These are phyloP conservation scores for Adansonia grandidieri DNA, from an alignment of 441 rosid species.

Conservation along the genomic window DNA sequence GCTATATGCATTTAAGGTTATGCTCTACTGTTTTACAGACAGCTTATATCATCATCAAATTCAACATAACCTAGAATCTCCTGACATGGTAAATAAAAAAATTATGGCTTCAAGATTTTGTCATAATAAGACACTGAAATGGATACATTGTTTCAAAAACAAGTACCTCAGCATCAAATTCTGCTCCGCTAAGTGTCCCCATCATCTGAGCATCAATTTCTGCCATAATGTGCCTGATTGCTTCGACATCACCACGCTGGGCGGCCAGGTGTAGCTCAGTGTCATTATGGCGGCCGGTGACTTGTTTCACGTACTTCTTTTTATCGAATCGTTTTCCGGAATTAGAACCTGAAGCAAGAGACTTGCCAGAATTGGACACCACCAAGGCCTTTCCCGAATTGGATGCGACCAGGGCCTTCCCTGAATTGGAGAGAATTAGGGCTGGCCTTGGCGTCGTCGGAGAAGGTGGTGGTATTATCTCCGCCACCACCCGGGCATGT, in stretches of 20 bases:
- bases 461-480: constrained; percentile 36
- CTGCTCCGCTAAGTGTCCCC: constrained; percentile 63
- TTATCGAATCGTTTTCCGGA: constrained; percentile 82
- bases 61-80: not conserved
- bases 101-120: not conserved
- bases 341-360: constrained; percentile 54
- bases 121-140: not conserved
- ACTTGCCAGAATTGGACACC: constrained; percentile 67
- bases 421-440: constrained; percentile 32
- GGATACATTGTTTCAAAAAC: not conserved
- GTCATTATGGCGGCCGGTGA: constrained; percentile 91
- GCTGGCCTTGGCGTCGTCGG: constrained; percentile 53
- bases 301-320: constrained; percentile 83
- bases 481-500: constrained; percentile 30
- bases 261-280: constrained; percentile 94
- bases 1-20: too few relatives aligned
- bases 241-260: constrained; percentile 66
- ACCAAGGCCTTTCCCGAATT: not conserved
- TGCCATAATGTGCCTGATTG: constrained; percentile 60
- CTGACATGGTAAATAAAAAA: not conserved
- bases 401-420: constrained; percentile 48
- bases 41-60: not conserved
- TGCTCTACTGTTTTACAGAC: not conserved
- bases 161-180: constrained; percentile 74
- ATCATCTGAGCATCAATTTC: constrained; percentile 80